Base-by-base conservation (phyloP, 228 moss, liverwort and hornwort species). In the Sphagnum fallax region DNA sequence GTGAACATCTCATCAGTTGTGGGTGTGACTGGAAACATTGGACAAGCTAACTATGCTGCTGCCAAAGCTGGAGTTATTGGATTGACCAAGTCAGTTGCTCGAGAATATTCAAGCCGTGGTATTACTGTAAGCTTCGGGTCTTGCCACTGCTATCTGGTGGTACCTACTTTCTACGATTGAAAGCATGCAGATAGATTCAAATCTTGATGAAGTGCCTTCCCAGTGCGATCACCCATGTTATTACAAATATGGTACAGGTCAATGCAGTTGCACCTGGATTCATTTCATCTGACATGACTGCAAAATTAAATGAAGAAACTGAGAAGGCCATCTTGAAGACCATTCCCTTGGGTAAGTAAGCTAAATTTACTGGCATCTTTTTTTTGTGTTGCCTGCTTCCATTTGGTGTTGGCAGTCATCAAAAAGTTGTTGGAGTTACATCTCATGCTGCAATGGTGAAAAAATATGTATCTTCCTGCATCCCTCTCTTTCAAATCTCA, bases 1-100 rank as follows among this genome's bases (percentile, higher is more conserved):
- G 80, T 97, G 52, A 97, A 97, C 73, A 90, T 97, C 50, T 91
- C 97, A 52, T 97, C 97, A 32, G 97, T 97, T 16, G 91, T 97
- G 4, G 97, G 93, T 72, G 93, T 86, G 61, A 76, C 87, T 50
- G 97, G 97, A 63, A 93, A 97, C 74, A 78, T 53, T 50, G 97
- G 97, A 62, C 97, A 93, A 85, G 88, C 93, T 13, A 97, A 97
- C 60, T 97, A 97, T 66, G 86, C 97, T 58, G 97, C 91, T 68
- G 97, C 97, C 5, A 93, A 97, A 81, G 97, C 97, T 51, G 97
- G 97, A 63, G 93, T 97, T 48, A 88, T 97, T 65, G 97, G 97
- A 55, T 88, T 97, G 51, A 91, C 97, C 5, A 97, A 97, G 75
- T 75, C 88, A 6, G 83, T 97, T 60, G 97, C 97, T 69, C 86